Evolutionary conservation across 1,284 basidiomycete species (phyloP), one percentile per base, ranked within the genome.

Genomic region (Phellinidium pouzarii): DNA sequence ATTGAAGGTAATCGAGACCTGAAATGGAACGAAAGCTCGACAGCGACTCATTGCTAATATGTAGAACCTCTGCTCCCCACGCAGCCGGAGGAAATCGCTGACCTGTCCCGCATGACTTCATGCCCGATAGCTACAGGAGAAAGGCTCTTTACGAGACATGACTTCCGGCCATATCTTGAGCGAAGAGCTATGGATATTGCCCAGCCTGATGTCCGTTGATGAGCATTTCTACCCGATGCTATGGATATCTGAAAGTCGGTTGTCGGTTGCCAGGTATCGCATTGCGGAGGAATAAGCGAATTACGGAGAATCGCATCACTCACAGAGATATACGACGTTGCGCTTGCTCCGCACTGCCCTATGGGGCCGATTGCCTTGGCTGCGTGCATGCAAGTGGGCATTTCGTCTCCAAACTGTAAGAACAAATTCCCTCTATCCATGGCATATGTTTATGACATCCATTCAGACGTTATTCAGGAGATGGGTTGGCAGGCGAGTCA

Each of bases 261-360:
- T n/a, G 12, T 27, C 19, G 23, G 48, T 11, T 7, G 19, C 26
- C 12, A 80, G 79, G 75, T 82, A 27, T 71, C 78, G 0, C 82
- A 84, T 60, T 81, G 79, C 38, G 82, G 82, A 20, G 84, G 85
- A n/a, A 88, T 90, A 61, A 82, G 80, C 52, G 86, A 90, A 64
- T 71, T 84, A 8, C 74, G 78, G 53, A 76, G 80, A 52, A 84
- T 90, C 41, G 84, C 86, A 4, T 74, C 73, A 29, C 73, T 89
- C 66, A 79, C 82, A 1, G 85, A 89, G 68, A 79, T 72, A 6
- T 83, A 83, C 59, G 82, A 84, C 57, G 77, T 83, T 59, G 79
- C 75, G 6, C 63, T 83, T 37, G 80, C 80, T 0, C 79, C 81
- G 2, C 80, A 83, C 60, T 82, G 78, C 61, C 80, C 80, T 0